A percentile compares a stretch with the other conserved stretches of the same genome.
Conservation (phyloP, 768 basidiomycete genomes). For the Tylopilus plumbeoviolaceoides region DNA sequence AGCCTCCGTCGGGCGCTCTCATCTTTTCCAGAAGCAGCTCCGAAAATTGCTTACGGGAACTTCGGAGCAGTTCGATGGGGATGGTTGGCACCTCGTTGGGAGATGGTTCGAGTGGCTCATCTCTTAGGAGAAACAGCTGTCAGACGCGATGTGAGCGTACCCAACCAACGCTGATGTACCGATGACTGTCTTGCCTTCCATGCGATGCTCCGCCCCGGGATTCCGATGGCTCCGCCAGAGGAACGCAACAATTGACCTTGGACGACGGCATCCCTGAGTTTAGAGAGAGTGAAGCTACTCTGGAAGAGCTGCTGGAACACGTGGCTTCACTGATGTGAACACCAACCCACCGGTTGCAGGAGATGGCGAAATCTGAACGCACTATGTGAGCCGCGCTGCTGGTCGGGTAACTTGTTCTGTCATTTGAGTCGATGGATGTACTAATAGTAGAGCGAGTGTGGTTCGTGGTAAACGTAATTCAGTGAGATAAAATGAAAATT, state of each 20-base stretch:
- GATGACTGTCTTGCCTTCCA: conserved; percentile 61
- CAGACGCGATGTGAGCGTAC: conserved; percentile 18
- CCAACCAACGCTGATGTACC: conserved; percentile 12
- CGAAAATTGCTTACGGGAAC: conserved; percentile 53
- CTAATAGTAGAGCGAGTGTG: neutral
- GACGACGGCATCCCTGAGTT: conserved; percentile 63
- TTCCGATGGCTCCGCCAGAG: conserved; percentile 39
- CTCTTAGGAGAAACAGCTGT: conserved; percentile 65
- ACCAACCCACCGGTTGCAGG: neutral
- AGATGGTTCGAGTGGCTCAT: conserved; percentile 59
- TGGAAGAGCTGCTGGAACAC: conserved; percentile 47
- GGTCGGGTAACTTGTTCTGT: conserved; percentile 25
- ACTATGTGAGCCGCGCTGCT: conserved; percentile 22
- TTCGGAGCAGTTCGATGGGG: conserved; percentile 41
- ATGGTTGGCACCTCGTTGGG: conserved; percentile 35
- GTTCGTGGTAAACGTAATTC: neutral
- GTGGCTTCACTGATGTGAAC: conserved; percentile 27
- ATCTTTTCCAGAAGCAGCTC: conserved; percentile 62
- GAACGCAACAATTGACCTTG: conserved; percentile 54
- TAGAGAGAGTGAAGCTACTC: conserved; percentile 52
- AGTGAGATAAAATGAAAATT: conserved; percentile 1
- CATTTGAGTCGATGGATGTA: conserved; percentile 11
- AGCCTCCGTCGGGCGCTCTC: conserved; percentile 83
- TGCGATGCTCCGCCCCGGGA: conserved; percentile 73
- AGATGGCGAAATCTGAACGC: conserved; percentile 5